These are phyloP conservation scores for Aspergillus pseudotamarii DNA, from an alignment of 2,329 filamentous ascomycete genomes.

Conservation along the genomic window DNA sequence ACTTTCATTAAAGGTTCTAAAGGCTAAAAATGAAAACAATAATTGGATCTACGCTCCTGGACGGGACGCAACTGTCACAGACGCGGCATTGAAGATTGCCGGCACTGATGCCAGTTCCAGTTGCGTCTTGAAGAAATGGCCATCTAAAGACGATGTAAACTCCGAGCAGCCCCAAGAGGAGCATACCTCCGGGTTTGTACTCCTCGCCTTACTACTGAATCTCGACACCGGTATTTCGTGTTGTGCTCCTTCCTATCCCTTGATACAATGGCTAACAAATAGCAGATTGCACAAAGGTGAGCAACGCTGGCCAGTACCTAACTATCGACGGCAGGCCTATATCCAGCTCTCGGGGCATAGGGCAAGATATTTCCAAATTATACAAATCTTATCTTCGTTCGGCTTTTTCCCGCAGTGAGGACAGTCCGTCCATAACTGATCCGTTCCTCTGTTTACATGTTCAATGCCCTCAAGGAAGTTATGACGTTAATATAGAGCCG, in stretches of 20 bases:
- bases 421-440: conserved; percentile 43
- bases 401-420: conserved; percentile 20
- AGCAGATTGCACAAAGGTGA: conserved; percentile 41
- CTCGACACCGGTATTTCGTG: conserved; percentile 37
- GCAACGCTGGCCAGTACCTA: conserved; percentile 51
- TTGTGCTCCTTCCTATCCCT: neutral
- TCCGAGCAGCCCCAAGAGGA: neutral
- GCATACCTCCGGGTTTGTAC: conserved; percentile 36
- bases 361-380: conserved; percentile 55
- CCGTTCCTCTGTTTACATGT: conserved; percentile 62
- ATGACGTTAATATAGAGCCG: conserved; percentile 66
- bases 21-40: conserved; percentile 61
- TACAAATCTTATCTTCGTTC: conserved; percentile 56
- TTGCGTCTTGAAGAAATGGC: conserved; percentile 43
- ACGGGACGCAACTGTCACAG: conserved; percentile 47
- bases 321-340: conserved; percentile 62
- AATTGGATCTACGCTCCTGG: conserved; percentile 66
- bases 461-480: conserved; percentile 55
- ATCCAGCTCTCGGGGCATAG: conserved; percentile 51
- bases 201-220: conserved; percentile 56
- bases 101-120: conserved; percentile 57
- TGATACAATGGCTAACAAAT: conserved; percentile 22
- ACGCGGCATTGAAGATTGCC: conserved; percentile 59
- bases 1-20: conserved; percentile 58
- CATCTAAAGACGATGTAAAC: conserved; percentile 27